Evolutionary conservation across 2,329 filamentous ascomycete species (phyloP), one percentile per base, ranked within the genome.

Genomic region (Daldinia sp.): DNA sequence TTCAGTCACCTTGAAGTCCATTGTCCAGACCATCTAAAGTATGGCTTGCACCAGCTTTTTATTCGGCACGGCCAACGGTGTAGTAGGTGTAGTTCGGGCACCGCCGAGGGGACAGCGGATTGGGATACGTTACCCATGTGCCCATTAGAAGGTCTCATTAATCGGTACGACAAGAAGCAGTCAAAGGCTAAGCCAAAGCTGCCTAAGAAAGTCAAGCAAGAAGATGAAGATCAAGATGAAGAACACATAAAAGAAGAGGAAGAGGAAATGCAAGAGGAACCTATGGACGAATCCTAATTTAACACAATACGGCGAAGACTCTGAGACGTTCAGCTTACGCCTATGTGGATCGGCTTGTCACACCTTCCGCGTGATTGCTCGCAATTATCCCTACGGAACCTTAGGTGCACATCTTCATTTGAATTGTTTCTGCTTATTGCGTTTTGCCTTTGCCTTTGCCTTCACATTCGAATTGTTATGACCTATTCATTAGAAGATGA

Each of bases 101-200:
- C 89, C 0, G 83, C 84, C 0, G 79, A 85, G 66, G 83, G 82
- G 1, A 89, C 84, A 50, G 82, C 82, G 23, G 84, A 83, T 0
- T 92, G 90, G 88, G 80, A 87, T 3, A 78, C 86, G 13, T 84
- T 72, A 5, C 32, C 51, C 1, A 69, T 73, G 5, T 81, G 80
- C 52, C 79, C 78, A 1, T 70, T 82, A 0, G 80, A 82, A 62
- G 71, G 77, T n/a, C 72, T 82, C 4, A 69, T 82, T 13, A 68
- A 76, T 39, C 75, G 78, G 9, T 74, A 69, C 43, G 75, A 73
- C 30, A 75, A 74, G 66, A 32, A 43, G 5, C 69, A 71, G 61
- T 50, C 59, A 6, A 68, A 61, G 49, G 65, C 66, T 2, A 68
- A 70, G 39, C 50, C 58, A 6, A 68, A 68, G 47, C 27, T 43